Conservation (phyloP, 805 yeast genomes). For the Candida sphagnicola region DNA sequence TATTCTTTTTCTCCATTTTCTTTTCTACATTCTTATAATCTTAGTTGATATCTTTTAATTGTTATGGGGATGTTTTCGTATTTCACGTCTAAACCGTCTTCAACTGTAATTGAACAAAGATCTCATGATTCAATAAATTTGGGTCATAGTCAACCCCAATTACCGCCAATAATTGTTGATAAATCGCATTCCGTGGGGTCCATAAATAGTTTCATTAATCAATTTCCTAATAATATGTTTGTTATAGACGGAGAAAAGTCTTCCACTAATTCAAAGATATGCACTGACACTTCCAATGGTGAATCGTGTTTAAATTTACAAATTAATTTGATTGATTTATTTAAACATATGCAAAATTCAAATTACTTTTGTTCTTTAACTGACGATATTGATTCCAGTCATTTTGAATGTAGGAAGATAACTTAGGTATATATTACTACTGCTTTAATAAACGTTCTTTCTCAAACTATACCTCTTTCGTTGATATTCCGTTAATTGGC, state of each 20-base stretch:
- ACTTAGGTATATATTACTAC: not conserved
- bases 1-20: too few species aligned
- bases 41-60: not conserved
- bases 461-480: too few species aligned
- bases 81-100: slow-evolving; percentile 1
- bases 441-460: too few species aligned
- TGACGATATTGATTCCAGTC: slow-evolving; percentile 44
- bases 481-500: too few species aligned
- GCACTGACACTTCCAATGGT: slow-evolving; percentile 41
- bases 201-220: slow-evolving; percentile 27
- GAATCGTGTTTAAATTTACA: slow-evolving; percentile 45
- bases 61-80: slow-evolving; percentile 16
- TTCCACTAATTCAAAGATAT: slow-evolving; percentile 37
- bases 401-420: slow-evolving; percentile 49
- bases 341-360: slow-evolving; percentile 46
- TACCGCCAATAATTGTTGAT: not conserved
- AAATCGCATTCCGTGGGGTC: slow-evolving; percentile 14
- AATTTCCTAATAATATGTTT: slow-evolving; percentile 30
- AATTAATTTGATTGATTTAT: slow-evolving; percentile 37
- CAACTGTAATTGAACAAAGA: slow-evolving; percentile 16
- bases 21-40: too few species aligned
- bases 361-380: slow-evolving; percentile 50
- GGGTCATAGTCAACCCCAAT: not conserved
- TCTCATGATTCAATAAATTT: slow-evolving; percentile 17
- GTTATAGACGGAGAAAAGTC: slow-evolving; percentile 42